Base-by-base conservation (phyloP, 169 alveolate genomes). In the Cytauxzoon felis region DNA sequence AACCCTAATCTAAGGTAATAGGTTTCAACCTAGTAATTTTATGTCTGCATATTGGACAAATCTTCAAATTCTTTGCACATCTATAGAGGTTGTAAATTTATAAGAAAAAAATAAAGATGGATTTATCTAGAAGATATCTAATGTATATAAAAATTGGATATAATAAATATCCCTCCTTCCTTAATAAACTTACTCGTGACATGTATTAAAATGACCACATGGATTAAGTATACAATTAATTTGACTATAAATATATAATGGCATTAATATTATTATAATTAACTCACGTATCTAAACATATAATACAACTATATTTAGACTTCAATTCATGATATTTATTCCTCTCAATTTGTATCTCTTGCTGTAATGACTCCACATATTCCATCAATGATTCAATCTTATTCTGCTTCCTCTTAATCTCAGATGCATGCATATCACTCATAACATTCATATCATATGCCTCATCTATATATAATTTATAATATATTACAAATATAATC, bases 201-300 rank as follows among this genome's bases (percentile, higher is more conserved):
- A 73, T 54, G 56, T 56, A 29, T 64, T 51, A 66, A 73, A 73
- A 64, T 73, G 84, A 18, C 70, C 58, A 30, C 84, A 73, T 13
- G 84, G 84, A 57, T 73, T 52, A 18, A 73, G 24, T 24, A 73
- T 24, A 36, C 84, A 73, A 59, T 73, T 73, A 13, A 73, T 64
- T 1, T 64, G 47, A 27, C 84, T 73, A 45, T 3, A 23, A 16
- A 8, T 21, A 2, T n/a, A 26, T 2, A 0, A 1, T 6, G 7
- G 13, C 11, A 0, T n/a, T 0, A 11, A 0, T 0, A 5, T 11
- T 5, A 36, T 11, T 36, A n/a, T n/a, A n/a, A 38, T 1, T 13
- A 47, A 59, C 82, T 60, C 27, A 71, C 82, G 53, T 60, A 27
- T 73, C 79, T 33, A 64, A 63, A 24, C 84, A 73, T 1, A 73